These are phyloP conservation scores for Lobulomyces angularis DNA, from an alignment of 192 early-diverging fungal genomes.

Conservation along the genomic window DNA sequence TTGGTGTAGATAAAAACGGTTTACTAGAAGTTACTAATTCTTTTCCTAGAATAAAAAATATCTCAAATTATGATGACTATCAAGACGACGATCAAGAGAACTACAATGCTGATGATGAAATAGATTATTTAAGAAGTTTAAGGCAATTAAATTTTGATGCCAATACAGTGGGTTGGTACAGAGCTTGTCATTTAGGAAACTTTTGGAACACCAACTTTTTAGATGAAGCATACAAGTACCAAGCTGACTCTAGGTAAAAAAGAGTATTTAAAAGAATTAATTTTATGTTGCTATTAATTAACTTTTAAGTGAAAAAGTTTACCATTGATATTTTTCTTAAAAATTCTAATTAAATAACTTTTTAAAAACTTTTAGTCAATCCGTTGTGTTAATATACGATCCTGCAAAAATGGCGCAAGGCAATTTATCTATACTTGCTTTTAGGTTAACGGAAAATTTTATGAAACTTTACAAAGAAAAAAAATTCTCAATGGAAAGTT, in stretches of 20 bases:
- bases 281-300: too few species aligned
- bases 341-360: too few species aligned
- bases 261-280: too few species aligned
- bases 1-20: conserved; percentile 83
- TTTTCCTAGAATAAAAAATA: conserved; percentile 53
- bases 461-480: conserved; percentile 64
- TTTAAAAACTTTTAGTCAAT: conserved; percentile 64
- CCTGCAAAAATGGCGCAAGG: conserved; percentile 69
- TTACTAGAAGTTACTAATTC: conserved; percentile 87
- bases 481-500: conserved; percentile 74
- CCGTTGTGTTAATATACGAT: conserved; percentile 88
- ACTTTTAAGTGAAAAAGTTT: too few species aligned
- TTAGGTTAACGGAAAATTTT: conserved; percentile 75
- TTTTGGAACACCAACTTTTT: conserved; percentile 83
- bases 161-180: conserved; percentile 95
- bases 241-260: too few species aligned
- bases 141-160: conserved; percentile 89
- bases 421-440: conserved; percentile 73
- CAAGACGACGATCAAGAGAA: conserved; percentile 24
- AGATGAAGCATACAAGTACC: conserved; percentile 83
- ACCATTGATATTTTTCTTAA: too few species aligned
- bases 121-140: conserved; percentile 87
- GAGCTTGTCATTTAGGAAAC: conserved; percentile 74
- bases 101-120: conserved; percentile 65
- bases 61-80: conserved; percentile 3